These are phyloP conservation scores for Cutaneotrichosporon dermatis DNA, from an alignment of 1,284 basidiomycete species.

Conservation along the genomic window DNA sequence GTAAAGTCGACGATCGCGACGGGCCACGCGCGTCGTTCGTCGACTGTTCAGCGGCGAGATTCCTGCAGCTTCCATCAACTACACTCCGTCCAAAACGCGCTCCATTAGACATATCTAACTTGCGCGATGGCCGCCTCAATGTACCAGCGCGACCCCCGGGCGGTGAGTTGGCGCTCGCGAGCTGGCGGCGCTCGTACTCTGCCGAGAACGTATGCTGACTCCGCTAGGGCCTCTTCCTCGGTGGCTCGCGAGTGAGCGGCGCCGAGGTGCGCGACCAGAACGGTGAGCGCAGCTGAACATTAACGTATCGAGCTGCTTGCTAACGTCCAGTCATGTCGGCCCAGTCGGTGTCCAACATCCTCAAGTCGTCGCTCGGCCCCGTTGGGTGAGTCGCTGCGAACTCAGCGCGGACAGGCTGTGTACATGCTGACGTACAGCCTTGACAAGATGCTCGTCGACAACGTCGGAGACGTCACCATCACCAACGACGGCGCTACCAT, in stretches of 20 bases:
- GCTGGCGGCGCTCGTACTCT: no score
- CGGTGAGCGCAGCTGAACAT: slow-evolving; percentile 55
- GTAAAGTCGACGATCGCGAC: slow-evolving; percentile 1
- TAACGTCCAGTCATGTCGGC: slow-evolving; percentile 75
- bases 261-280: slow-evolving; percentile 96
- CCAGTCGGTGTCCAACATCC: slow-evolving; percentile 92
- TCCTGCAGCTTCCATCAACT: slow-evolving; percentile 16
- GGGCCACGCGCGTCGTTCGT: slow-evolving; percentile 4
- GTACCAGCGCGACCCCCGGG: slow-evolving; percentile 50
- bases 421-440: slow-evolving; percentile 52
- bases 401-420: no score
- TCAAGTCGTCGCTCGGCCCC: slow-evolving; percentile 94
- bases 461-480: slow-evolving; percentile 99
- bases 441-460: slow-evolving; percentile 98
- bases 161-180: slow-evolving; percentile 31
- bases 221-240: slow-evolving; percentile 72
- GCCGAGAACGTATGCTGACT: slow-evolving; percentile 15
- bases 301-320: not conserved
- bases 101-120: not conserved
- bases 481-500: slow-evolving; percentile 99
- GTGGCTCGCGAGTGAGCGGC: slow-evolving; percentile 87
- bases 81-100: not conserved
- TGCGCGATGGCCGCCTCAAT: slow-evolving; percentile 47
- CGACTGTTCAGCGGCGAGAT: slow-evolving; percentile 1
- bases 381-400: slow-evolving; percentile 54